phyloP scores from a whole-genome alignment of 345 rosid species.

The Passiflora organensis region DNA sequence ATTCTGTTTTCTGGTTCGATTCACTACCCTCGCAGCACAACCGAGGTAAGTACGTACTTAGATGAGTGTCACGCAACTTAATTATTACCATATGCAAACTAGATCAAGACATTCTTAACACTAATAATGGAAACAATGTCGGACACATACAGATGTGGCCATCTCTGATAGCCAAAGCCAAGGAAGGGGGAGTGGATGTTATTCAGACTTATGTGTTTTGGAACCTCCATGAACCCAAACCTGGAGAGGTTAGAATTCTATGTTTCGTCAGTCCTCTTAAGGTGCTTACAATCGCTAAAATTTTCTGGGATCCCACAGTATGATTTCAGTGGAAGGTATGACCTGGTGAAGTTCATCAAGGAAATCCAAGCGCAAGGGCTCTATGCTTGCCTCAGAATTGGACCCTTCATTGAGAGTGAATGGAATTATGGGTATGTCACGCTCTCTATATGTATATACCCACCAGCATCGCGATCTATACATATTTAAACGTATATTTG shows the following conservation, averaged over 20 bases:
- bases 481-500: too few relatives aligned
- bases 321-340: slow-evolving; percentile 75
- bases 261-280: too few relatives aligned
- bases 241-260: slow-evolving; percentile 65
- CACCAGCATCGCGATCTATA: too few relatives aligned
- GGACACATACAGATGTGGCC: slow-evolving; percentile 68
- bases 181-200: slow-evolving; percentile 76
- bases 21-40: slow-evolving; percentile 28
- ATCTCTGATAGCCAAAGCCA: slow-evolving; percentile 62
- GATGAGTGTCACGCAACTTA: neutral
- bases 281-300: too few relatives aligned
- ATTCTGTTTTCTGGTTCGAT: slow-evolving; percentile 27
- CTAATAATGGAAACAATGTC: neutral
- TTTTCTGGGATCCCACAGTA: slow-evolving; percentile 35
- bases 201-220: slow-evolving; percentile 84
- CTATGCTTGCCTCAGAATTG: slow-evolving; percentile 73
- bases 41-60: slow-evolving; percentile 11
- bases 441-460: too few relatives aligned
- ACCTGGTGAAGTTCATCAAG: slow-evolving; percentile 67
- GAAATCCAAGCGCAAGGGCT: slow-evolving; percentile 75
- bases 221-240: slow-evolving; percentile 77
- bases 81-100: too few relatives aligned
- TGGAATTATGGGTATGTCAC: slow-evolving; percentile 73
- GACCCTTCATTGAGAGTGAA: slow-evolving; percentile 79
- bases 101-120: too few relatives aligned